phyloP scores from a whole-genome alignment of 768 basidiomycete species.

The Serendipita sp. region DNA sequence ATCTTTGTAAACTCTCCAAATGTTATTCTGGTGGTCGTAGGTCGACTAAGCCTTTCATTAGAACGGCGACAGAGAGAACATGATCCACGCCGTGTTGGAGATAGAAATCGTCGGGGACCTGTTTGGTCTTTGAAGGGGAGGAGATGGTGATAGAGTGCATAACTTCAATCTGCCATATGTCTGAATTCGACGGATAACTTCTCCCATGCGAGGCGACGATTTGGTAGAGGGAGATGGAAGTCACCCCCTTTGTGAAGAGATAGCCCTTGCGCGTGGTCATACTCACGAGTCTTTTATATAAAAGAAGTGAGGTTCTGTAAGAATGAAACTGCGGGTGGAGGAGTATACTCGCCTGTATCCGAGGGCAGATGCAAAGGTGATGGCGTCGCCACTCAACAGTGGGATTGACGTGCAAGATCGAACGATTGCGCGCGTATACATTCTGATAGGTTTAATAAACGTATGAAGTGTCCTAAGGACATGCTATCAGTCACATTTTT shows the following conservation, averaged over 20 bases:
- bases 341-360: not conserved
- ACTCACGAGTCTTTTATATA: not conserved
- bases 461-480: slow-evolving; percentile 1
- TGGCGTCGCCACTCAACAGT: not conserved
- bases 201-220: not conserved
- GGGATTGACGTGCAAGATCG: not conserved
- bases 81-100: not conserved
- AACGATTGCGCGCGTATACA: not conserved
- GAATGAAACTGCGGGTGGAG: no score
- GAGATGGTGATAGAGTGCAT: not conserved
- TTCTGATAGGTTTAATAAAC: not conserved
- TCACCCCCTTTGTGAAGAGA: not conserved
- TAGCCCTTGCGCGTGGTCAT: not conserved
- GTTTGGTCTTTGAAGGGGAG: not conserved
- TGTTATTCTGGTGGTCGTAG: not conserved
- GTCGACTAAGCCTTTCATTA: slow-evolving; percentile 3
- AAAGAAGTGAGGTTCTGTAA: not conserved
- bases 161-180: not conserved
- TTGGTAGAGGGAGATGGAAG: not conserved
- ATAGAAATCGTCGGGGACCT: not conserved
- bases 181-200: not conserved
- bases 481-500: no score
- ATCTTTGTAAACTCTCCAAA: not conserved
- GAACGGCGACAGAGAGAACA: not conserved
- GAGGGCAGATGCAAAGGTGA: not conserved